phyloP scores from a whole-genome alignment of 371 early-diverging fungal species.

The Thermomucor indicae-seudaticae region DNA sequence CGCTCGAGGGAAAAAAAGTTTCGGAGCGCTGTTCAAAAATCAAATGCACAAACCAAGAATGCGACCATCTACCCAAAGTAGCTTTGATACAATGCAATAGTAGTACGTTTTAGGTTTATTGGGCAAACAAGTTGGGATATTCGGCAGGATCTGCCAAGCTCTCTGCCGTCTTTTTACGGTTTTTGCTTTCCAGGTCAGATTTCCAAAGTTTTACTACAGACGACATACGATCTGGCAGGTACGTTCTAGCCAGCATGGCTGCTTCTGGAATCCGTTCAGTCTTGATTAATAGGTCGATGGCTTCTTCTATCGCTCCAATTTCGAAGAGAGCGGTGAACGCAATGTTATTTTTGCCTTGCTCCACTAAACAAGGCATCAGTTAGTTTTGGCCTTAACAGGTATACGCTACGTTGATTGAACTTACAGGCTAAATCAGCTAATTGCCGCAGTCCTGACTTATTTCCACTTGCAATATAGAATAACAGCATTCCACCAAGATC shows the following conservation, averaged over 20 bases:
- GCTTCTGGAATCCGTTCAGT: constrained; percentile 95
- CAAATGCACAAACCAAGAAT: too few species aligned
- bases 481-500: constrained; percentile 88
- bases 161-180: constrained; percentile 82
- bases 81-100: too few species aligned
- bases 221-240: constrained; percentile 76
- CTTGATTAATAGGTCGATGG: constrained; percentile 77
- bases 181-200: constrained; percentile 56
- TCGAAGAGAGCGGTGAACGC: constrained; percentile 82
- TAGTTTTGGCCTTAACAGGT: neutral
- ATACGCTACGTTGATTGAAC: neutral
- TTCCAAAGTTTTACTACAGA: constrained; percentile 81
- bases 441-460: constrained; percentile 65
- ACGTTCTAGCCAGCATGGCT: constrained; percentile 89
- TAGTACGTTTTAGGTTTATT: constrained; percentile 29
- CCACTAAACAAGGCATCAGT: constrained; percentile 26
- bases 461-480: constrained; percentile 86
- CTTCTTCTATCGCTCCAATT: constrained; percentile 69
- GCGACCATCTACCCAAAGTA: too few species aligned
- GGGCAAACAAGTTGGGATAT: constrained; percentile 85
- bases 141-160: constrained; percentile 83
- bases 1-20: too few species aligned
- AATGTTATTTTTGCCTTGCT: constrained; percentile 82
- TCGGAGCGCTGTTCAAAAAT: too few species aligned
- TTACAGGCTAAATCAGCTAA: constrained; percentile 78